phyloP scores from a whole-genome alignment of 2,329 filamentous ascomycete species.

The Juglanconis oblonga region DNA sequence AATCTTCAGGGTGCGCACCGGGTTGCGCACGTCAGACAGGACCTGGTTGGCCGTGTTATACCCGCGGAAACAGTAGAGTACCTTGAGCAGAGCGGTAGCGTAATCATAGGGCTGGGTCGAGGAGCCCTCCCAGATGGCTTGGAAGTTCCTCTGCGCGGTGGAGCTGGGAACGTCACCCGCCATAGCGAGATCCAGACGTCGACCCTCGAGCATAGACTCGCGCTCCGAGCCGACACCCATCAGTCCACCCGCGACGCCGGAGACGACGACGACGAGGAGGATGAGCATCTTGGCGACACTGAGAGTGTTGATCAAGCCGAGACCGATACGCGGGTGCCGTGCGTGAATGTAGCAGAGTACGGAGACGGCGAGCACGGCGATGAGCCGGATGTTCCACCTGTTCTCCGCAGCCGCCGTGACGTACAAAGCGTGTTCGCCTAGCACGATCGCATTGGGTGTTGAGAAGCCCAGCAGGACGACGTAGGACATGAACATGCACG shows the following conservation, averaged over 20 bases:
- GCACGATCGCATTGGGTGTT: slow-evolving; percentile 49
- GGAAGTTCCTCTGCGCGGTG: slow-evolving; percentile 39
- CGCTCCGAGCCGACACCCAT: slow-evolving; percentile 28
- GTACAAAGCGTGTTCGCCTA: slow-evolving; percentile 50
- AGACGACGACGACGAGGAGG: slow-evolving; percentile 42
- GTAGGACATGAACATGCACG: slow-evolving; percentile 51
- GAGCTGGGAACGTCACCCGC: slow-evolving; percentile 23
- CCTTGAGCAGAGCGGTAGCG: slow-evolving; percentile 51
- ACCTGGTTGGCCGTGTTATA: slow-evolving; percentile 56
- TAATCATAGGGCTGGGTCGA: slow-evolving; percentile 40
- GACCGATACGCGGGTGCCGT: slow-evolving; percentile 42
- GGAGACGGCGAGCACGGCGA: slow-evolving; percentile 46
- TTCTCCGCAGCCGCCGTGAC: slow-evolving; percentile 36
- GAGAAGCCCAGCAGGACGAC: slow-evolving; percentile 49
- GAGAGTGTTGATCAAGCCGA: slow-evolving; percentile 46
- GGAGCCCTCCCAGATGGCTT: slow-evolving; percentile 35
- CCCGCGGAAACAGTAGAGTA: slow-evolving; percentile 54
- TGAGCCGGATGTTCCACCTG: slow-evolving; percentile 47
- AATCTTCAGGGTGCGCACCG: slow-evolving; percentile 54
- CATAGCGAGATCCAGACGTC: slow-evolving; percentile 23
- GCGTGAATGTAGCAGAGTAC: slow-evolving; percentile 45
- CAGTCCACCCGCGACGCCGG: slow-evolving; percentile 36
- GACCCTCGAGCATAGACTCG: slow-evolving; percentile 15
- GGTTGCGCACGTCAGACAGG: slow-evolving; percentile 54
- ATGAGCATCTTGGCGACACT: slow-evolving; percentile 48